Conservation (phyloP, 164 flowering plant species). For the Berberis thunbergii region DNA sequence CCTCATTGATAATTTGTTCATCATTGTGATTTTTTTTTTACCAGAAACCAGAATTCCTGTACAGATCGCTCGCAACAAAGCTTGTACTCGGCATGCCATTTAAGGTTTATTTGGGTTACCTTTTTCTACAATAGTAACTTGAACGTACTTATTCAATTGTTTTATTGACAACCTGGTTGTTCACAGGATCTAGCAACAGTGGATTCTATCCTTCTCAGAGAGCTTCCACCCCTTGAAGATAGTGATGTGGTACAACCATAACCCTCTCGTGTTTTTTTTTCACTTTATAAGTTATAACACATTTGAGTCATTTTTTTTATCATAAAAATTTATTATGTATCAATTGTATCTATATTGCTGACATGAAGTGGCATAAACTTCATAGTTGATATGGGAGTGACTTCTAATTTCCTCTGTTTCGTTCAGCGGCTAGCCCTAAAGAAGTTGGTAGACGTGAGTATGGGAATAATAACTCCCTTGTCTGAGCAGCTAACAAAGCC, state of each 20-base stretch:
- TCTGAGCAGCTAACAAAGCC: conserved; percentile 94
- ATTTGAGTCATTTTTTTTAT: too few species aligned
- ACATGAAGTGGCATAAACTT: too few species aligned
- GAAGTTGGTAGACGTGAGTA: conserved; percentile 81
- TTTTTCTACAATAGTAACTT: neutral
- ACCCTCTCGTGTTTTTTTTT: neutral
- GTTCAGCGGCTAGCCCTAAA: conserved; percentile 89
- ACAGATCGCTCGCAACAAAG: conserved; percentile 85
- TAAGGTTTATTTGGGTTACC: conserved; percentile 40
- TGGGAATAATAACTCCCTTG: conserved; percentile 88
- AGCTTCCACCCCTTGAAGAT: conserved; percentile 83
- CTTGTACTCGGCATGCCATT: conserved; percentile 99
- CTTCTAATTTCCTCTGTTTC: neutral
- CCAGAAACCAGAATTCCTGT: conserved; percentile 82
- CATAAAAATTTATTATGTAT: too few species aligned
- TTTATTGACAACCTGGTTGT: conserved; percentile 4
- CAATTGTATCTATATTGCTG: too few species aligned
- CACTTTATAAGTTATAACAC: too few species aligned
- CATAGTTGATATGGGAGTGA: too few species aligned
- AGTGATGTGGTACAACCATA: conserved; percentile 49
- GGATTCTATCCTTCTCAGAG: conserved; percentile 77
- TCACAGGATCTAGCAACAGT: conserved; percentile 92
- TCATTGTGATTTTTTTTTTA: neutral
- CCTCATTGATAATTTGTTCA: too few species aligned
- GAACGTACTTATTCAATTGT: neutral